Conservation (phyloP, 768 basidiomycete genomes). For the Pulveroboletus sp. region DNA sequence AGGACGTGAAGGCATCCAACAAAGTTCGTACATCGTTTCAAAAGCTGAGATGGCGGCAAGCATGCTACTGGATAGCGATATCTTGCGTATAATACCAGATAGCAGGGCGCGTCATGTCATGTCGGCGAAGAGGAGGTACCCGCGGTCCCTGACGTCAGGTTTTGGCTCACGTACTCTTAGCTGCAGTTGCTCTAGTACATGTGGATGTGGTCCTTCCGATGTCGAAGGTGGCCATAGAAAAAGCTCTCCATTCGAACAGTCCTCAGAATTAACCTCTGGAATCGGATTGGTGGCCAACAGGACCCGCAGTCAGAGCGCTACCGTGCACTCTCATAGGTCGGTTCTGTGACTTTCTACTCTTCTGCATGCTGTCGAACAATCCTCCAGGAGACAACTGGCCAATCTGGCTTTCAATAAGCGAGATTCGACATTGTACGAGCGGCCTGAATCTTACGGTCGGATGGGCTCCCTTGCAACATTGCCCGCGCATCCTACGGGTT, state of each 20-base stretch:
- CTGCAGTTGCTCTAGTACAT: neutral
- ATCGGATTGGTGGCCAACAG: neutral
- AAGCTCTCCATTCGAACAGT: neutral
- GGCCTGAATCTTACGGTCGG: neutral
- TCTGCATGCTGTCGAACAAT: neutral
- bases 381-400: neutral
- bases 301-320: neutral
- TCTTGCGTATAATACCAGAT: conserved; percentile 18
- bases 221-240: neutral
- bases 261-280: neutral
- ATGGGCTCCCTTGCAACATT: neutral
- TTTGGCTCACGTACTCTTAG: neutral
- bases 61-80: conserved; percentile 12
- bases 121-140: conserved; percentile 6
- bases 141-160: neutral
- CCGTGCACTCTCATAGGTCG: conserved; percentile 6
- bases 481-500: neutral
- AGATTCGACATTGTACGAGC: neutral
- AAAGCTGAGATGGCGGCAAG: neutral
- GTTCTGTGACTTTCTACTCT: neutral
- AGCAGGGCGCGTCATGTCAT: neutral
- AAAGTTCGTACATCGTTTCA: conserved; percentile 20
- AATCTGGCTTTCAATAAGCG: neutral
- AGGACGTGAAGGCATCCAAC: conserved; percentile 8
- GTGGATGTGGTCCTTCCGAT: neutral